Evolutionary conservation across 2,329 filamentous ascomycete genomes (phyloP).

Genomic region (Aspergillus ruber): DNA sequence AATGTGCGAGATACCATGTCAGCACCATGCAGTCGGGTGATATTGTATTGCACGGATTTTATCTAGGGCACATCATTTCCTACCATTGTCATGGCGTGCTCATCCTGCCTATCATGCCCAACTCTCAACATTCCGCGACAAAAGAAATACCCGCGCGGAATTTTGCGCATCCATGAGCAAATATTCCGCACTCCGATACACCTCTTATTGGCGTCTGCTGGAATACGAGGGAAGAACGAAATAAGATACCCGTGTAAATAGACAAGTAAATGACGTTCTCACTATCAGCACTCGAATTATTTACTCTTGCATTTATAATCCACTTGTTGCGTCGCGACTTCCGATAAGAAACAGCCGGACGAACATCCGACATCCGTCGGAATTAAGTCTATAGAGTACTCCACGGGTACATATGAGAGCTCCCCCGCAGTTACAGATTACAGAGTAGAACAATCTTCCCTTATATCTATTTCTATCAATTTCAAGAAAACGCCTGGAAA

Average conservation of each 20-base stretch:
- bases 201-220: not conserved
- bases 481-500: not conserved
- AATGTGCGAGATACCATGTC: too few relatives aligned
- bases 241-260: constrained; percentile 4
- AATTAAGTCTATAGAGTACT: not conserved
- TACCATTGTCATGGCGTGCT: too few relatives aligned
- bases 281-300: too few relatives aligned
- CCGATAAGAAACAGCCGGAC: not conserved
- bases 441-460: too few relatives aligned
- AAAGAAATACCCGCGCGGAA: constrained; percentile 7
- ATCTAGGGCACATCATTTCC: too few relatives aligned
- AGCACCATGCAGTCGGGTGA: too few relatives aligned
- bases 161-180: not conserved
- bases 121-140: not conserved
- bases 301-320: too few relatives aligned
- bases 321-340: too few relatives aligned
- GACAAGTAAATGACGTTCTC: not conserved
- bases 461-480: not conserved
- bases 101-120: not conserved
- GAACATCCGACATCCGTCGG: not conserved
- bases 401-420: too few relatives aligned
- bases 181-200: constrained; percentile 8
- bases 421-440: too few relatives aligned
- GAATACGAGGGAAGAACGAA: constrained; percentile 1
- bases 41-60: too few relatives aligned